Conservation (phyloP, 345 rosid genomes). For the Jatropha curcas region DNA sequence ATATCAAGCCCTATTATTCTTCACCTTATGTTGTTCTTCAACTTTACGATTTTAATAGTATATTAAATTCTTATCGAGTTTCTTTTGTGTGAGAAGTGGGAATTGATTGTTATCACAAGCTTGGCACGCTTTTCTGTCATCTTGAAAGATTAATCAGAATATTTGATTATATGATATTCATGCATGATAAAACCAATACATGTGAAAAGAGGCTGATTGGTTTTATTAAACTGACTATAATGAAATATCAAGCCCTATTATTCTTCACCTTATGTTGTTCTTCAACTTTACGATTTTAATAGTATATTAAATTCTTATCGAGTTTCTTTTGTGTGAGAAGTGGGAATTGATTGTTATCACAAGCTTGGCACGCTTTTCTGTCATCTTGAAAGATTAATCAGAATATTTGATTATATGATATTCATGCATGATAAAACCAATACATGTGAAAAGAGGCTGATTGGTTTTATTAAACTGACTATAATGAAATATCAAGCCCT, state of each 20-base stretch:
- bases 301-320: no score
- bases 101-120: neutral
- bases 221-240: constrained; percentile 2
- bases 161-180: no score
- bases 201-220: neutral
- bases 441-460: neutral
- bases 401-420: no score
- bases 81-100: neutral
- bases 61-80: no score
- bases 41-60: no score
- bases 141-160: no score
- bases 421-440: neutral
- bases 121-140: no score
- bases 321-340: neutral
- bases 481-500: neutral
- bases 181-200: neutral
- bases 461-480: constrained; percentile 5
- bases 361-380: neutral
- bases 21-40: neutral
- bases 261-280: neutral
- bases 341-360: neutral
- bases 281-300: no score
- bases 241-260: neutral
- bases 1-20: neutral
- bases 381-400: no score